A percentile compares a stretch with the other conserved stretches of the same genome.
Evolutionary conservation across 2,329 filamentous ascomycete species (phyloP).

Genomic region (Sclerotinia sclerotiorum): DNA sequence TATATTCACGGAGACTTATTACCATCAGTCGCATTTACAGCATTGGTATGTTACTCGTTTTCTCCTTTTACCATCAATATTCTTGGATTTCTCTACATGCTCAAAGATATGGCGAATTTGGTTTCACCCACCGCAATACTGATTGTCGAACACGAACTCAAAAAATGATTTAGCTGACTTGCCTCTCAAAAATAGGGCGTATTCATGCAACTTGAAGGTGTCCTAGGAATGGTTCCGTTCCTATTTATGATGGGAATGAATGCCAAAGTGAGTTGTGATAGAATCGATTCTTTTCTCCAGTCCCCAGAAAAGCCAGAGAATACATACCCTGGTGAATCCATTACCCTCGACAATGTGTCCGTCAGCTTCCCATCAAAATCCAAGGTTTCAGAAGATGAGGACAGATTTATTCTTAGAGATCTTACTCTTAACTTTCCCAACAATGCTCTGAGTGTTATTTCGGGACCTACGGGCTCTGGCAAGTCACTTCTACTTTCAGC

Average conservation of each 20-base stretch:
- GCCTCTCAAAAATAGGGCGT: constrained; percentile 46
- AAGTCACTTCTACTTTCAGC: constrained; percentile 73
- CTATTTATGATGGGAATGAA: constrained; percentile 67
- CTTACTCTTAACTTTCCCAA: constrained; percentile 64
- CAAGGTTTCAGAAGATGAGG: constrained; percentile 52
- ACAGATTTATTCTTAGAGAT: constrained; percentile 64
- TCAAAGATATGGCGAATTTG: neutral
- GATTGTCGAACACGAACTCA: neutral
- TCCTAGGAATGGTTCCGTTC: constrained; percentile 68
- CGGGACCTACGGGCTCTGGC: constrained; percentile 73
- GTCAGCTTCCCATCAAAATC: constrained; percentile 72
- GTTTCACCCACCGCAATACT: too few relatives aligned
- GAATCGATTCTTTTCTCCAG: constrained; percentile 68
- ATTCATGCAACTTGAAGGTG: constrained; percentile 68
- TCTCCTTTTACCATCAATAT: neutral
- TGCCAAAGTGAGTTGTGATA: constrained; percentile 67
- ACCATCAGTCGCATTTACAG: constrained; percentile 77
- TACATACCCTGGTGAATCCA: constrained; percentile 55
- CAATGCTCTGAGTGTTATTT: constrained; percentile 69
- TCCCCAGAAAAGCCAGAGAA: constrained; percentile 60
- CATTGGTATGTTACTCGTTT: constrained; percentile 46
- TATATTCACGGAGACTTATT: constrained; percentile 59
- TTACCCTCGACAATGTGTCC: constrained; percentile 64
- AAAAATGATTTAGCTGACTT: neutral
- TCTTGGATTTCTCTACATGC: neutral